Percentiles rank a stretch among this genome's conserved stretches.
phyloP scores from a whole-genome alignment of 2,329 filamentous ascomycete genomes.

The Fusarium algeriense region DNA sequence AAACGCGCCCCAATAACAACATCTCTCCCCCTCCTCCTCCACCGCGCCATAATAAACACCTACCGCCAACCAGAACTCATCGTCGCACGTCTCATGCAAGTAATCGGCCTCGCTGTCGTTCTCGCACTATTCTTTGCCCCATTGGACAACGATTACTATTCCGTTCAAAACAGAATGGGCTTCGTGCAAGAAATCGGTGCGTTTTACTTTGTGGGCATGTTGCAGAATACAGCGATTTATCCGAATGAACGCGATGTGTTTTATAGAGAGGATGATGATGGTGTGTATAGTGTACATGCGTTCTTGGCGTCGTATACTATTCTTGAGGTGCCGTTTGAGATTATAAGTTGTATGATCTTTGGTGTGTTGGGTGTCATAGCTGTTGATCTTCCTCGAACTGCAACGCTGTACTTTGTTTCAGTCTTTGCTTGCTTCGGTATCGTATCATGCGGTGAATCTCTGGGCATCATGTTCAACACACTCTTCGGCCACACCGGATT shows the following conservation, averaged over 20 bases:
- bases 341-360: slow-evolving; percentile 74
- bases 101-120: slow-evolving; percentile 72
- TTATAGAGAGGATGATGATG: slow-evolving; percentile 80
- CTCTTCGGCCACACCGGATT: slow-evolving; percentile 80
- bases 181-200: slow-evolving; percentile 79
- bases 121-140: slow-evolving; percentile 79
- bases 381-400: slow-evolving; percentile 72
- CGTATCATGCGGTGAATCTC: slow-evolving; percentile 78
- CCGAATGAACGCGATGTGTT: slow-evolving; percentile 80
- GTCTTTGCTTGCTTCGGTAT: slow-evolving; percentile 79
- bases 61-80: slow-evolving; percentile 74
- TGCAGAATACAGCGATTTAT: slow-evolving; percentile 82
- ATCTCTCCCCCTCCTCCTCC: slow-evolving; percentile 76
- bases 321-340: slow-evolving; percentile 79
- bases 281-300: slow-evolving; percentile 76
- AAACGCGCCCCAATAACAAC: slow-evolving; percentile 70
- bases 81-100: slow-evolving; percentile 75
- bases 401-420: slow-evolving; percentile 74
- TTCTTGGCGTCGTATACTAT: slow-evolving; percentile 79
- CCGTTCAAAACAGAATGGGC: slow-evolving; percentile 79
- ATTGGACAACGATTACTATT: slow-evolving; percentile 74
- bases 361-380: slow-evolving; percentile 73
- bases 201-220: slow-evolving; percentile 81
- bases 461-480: slow-evolving; percentile 86
- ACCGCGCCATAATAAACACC: slow-evolving; percentile 76